phyloP scores from a whole-genome alignment of 805 yeast genomes.

The Lipomyces sp. region DNA sequence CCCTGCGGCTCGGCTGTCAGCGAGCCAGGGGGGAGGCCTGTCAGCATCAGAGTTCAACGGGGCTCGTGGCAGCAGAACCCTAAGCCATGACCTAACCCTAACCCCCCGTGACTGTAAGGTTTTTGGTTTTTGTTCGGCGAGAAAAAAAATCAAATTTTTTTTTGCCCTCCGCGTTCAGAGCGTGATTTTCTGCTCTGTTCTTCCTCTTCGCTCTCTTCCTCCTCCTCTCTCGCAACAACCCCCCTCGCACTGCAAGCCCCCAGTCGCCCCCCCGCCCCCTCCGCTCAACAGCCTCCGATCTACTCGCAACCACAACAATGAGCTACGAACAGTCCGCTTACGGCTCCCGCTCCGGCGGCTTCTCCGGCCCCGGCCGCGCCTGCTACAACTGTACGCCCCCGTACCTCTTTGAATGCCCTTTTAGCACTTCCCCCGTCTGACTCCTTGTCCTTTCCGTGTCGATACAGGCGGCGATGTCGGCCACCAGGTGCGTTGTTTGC shows the following conservation, averaged over 20 bases:
- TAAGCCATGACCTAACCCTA: no score
- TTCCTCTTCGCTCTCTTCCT: not conserved
- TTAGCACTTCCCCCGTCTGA: not conserved
- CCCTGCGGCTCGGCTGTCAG: no score
- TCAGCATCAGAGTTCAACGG: not conserved
- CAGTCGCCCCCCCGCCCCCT: not conserved
- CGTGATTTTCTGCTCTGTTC: not conserved
- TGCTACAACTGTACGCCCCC: slow-evolving; percentile 27
- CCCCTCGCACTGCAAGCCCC: no score
- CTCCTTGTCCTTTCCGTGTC: not conserved
- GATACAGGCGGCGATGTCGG: slow-evolving; percentile 32
- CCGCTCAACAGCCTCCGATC: not conserved
- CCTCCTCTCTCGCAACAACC: not conserved
- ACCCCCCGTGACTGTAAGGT: no score
- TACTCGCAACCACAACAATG: not conserved
- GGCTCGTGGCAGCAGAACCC: not conserved
- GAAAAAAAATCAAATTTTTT: no score
- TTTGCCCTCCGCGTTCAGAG: no score
- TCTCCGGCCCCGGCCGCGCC: slow-evolving; percentile 23
- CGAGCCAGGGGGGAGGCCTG: no score
- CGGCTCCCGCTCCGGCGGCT: slow-evolving; percentile 11
- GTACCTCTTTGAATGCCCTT: not conserved
- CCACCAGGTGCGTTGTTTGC: slow-evolving; percentile 29
- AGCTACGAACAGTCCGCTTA: slow-evolving; percentile 7
- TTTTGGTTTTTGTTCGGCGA: no score